Base-by-base conservation (phyloP, 2,329 filamentous ascomycete genomes). In the Sporothrix pseudoabietina region DNA sequence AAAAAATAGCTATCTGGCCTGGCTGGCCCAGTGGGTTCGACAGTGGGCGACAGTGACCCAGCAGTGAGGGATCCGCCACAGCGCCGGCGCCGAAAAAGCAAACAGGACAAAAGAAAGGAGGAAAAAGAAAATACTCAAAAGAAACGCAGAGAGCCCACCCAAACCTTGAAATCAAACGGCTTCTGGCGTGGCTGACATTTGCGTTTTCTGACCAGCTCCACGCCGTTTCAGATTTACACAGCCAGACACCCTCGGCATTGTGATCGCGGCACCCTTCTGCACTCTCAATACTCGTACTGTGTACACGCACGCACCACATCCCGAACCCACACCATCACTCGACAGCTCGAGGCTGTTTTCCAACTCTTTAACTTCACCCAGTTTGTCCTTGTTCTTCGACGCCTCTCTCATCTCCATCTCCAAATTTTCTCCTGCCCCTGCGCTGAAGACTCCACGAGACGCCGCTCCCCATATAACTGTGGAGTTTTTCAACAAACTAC, bases 151-250 rank as follows among this genome's bases (percentile, higher is more conserved):
- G 26, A 19, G 65, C 52, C 59, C 59, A 32, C 14, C 41, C 41
- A 26, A 61, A 69, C 61, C 65, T 52, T 32, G 68, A 74, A 74
- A 66, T 75, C 72, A 54, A 75, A 74, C 72, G 72, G 74, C 54
- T 74, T 73, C 35, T 74, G 69, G 68, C 52, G 57, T 74, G 66
- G 74, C 74, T 74, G 71, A 75, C 73, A 73, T 73, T 72, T 52
- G 35, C 41, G 16, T 61, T 73, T 73, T 73, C 71, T 75, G 73
- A 71, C 55, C 71, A 74, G 69, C 63, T 69, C 73, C 41, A 57
- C 65, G 70, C 65, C 73, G 75, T 76, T 76, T 76, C 75, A 76
- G 69, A 74, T 74, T 75, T 61, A 59, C 71, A 72, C 66, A 75
- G 35, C 72, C 68, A 71, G 69, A 54, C 72, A 72, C 75, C 57